Evolutionary conservation across 208 protist species (phyloP).

Genomic region (Naegleria lovaniensis): DNA sequence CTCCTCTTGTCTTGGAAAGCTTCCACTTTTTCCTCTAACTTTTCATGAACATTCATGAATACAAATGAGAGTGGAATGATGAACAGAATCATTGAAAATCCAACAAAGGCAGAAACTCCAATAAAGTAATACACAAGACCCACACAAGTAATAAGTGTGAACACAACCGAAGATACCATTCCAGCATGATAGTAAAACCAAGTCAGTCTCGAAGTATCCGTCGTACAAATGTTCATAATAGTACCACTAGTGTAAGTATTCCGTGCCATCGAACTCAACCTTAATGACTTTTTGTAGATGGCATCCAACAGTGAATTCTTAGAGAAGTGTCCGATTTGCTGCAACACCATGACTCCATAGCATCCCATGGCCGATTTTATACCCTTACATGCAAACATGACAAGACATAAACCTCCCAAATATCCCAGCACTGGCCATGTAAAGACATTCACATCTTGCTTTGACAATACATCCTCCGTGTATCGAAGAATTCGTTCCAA

Average conservation of each 20-base stretch:
- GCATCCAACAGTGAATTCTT: background rate
- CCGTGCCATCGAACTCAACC: background rate
- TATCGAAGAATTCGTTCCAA: background rate
- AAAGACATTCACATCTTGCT: background rate
- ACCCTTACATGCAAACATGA: background rate
- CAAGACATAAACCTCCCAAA: background rate
- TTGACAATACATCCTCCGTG: background rate
- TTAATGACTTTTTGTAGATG: slow-evolving; percentile 15
- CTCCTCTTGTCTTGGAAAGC: slow-evolving; percentile 66
- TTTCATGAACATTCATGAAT: slow-evolving; percentile 45
- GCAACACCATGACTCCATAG: background rate
- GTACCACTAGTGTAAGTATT: background rate
- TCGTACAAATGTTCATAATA: slow-evolving; percentile 9
- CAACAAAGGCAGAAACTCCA: slow-evolving; percentile 61
- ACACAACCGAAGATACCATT: slow-evolving; percentile 49
- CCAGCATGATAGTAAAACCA: slow-evolving; percentile 44
- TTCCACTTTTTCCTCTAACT: slow-evolving; percentile 33
- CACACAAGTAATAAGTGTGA: slow-evolving; percentile 59
- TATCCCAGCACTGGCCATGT: background rate
- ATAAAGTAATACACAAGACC: slow-evolving; percentile 52
- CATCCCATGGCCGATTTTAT: background rate
- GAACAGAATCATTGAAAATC: slow-evolving; percentile 50
- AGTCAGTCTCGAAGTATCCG: background rate
- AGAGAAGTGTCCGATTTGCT: background rate
- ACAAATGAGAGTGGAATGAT: slow-evolving; percentile 63